Base-by-base conservation (phyloP, 2,329 filamentous ascomycete genomes). In the Penicillium decumbens region DNA sequence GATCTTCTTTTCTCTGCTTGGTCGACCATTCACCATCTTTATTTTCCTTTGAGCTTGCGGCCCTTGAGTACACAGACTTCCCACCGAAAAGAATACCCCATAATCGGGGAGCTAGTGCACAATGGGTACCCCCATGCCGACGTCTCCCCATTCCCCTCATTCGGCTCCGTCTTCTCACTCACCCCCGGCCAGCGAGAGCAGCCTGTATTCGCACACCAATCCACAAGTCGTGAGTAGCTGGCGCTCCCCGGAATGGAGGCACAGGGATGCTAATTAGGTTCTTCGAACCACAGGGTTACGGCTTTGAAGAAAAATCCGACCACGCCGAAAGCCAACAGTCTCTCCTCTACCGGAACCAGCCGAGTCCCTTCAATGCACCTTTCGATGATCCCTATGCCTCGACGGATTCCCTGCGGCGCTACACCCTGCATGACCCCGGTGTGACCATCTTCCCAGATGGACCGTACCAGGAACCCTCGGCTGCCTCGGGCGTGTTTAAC, bases 381-480 rank as follows among this genome's bases (percentile, higher is more conserved):
- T 77, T 74, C 51, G 75, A 77, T 47, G 74, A 77, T 45, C 70
- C 70, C 48, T 72, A 84, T 54, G 50, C 58, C 29, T 65, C 64
- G 9, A 58, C 57, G 46, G 64, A 66, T 48, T 65, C 64, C 25
- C 51, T 65, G 20, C 62, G 62, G 27, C 64, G 64, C 23, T 66
- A 66, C 41, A 65, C 64, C 24, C 50, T 66, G n/a, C 64, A 66
- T 2, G 64, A 66, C 33, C 57, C 78, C 65, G 81, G 80, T 77
- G 81, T 62, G 74, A 75, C 61, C 78, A 78, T 56, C 77, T 85
- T 59, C 79, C 82, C 54, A 18, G 64, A 70, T 48, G 67, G 67
- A 13, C 65, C 68, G 28, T 74, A 79, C 47, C 80, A 84, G 56
- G 82, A 85, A 56, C 80, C 78, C 69, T 28, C 6, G 27, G 8